phyloP scores from a whole-genome alignment of 345 rosid species.

The Populus pruinosa region DNA sequence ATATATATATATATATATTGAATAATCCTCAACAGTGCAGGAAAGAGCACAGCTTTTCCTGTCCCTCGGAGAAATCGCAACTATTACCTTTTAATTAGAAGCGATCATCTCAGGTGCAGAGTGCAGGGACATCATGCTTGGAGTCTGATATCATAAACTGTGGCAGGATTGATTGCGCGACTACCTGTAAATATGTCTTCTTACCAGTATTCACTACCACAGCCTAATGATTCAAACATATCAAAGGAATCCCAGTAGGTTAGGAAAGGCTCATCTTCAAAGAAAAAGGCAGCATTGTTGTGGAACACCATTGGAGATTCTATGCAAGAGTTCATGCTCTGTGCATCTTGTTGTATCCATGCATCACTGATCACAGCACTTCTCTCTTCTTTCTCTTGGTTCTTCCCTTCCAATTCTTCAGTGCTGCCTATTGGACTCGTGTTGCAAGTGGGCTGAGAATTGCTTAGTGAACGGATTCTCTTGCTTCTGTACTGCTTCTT shows the following conservation, averaged over 20 bases:
- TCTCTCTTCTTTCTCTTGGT: slow-evolving; percentile 14
- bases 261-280: slow-evolving; percentile 42
- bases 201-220: neutral
- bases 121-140: neutral
- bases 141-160: neutral
- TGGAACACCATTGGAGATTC: slow-evolving; percentile 38
- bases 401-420: slow-evolving; percentile 14
- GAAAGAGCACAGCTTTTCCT: neutral
- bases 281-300: slow-evolving; percentile 22
- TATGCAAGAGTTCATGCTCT: slow-evolving; percentile 32
- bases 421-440: neutral
- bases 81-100: neutral
- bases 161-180: neutral
- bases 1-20: neutral
- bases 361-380: slow-evolving; percentile 5
- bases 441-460: slow-evolving; percentile 12
- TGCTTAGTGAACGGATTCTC: neutral
- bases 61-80: neutral
- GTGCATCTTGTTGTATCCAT: slow-evolving; percentile 42
- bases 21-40: neutral
- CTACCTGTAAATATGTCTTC: slow-evolving; percentile 1
- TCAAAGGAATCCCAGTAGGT: slow-evolving; percentile 47
- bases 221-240: slow-evolving; percentile 36
- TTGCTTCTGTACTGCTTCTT: neutral
- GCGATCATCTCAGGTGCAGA: neutral